Evolutionary conservation across 495 filamentous ascomycete genomes (phyloP), one percentile per base, ranked within the genome.

Genomic region (Aspergillus hancockii): DNA sequence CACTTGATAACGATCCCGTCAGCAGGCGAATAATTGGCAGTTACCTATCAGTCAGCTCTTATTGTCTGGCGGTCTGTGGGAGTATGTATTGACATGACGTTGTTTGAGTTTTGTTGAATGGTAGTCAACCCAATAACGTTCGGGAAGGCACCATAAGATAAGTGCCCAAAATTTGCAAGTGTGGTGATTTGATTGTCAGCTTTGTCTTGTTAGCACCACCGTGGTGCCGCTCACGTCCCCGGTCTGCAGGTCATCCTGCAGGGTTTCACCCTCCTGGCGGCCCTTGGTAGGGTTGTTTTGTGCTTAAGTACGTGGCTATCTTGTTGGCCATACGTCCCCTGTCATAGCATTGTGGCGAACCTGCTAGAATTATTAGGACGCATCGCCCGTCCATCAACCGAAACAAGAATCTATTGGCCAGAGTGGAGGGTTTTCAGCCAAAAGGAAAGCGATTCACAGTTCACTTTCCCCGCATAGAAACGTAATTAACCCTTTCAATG

Each of bases 401-500:
- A 32, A 13, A 47, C 23, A 23, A 6, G 13, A 23, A 23, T 8
- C 3, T 21, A 32, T 8, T 16, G 19, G 21, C 6, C n/a, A 54
- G 4, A 18, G 14, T 23, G 16, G 49, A 32, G 2, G 25, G n/a
- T n/a, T n/a, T n/a, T 19, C 3, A n/a, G 31, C 12, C 10, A 52
- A 52, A 52, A 52, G 31, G 25, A 30, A 52, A 34, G 7, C 8
- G 7, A 19, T 16, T 41, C 38, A 41, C 1, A 2, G 18, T 52
- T 19, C 23, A 22, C n/a, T 34, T 54, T 54, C 51, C 51, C 51
- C 51, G 51, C 51, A 40, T 21, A 40, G 51, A 54, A 47, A 23
- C 19, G n/a, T 54, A 3, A n/a, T 36, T 3, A 19, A 18, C 8
- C 25, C 30, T 1, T 36, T 8, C 30, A 14, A 19, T 43, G 10